These are phyloP conservation scores for Lactarius tabidus DNA, from an alignment of 768 basidiomycete genomes.

Conservation along the genomic window DNA sequence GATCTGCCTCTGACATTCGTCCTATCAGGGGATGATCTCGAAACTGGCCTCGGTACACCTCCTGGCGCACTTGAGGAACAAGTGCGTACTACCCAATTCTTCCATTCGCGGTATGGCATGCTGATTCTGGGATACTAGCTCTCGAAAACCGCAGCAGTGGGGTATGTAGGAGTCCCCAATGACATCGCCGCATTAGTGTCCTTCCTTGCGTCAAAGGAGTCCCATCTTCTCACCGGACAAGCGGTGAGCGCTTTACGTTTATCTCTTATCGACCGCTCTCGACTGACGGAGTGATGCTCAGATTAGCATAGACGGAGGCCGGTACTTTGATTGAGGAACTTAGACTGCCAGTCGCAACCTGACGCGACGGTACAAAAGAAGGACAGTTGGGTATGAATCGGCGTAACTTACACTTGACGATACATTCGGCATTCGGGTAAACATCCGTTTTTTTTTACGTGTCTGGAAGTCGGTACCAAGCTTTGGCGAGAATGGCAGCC, in stretches of 20 bases:
- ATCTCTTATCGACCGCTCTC: background rate
- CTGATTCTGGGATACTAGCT: slow-evolving; percentile 8
- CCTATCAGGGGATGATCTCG: slow-evolving; percentile 18
- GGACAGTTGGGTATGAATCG: background rate
- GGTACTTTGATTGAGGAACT: slow-evolving; percentile 15
- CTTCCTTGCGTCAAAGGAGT: slow-evolving; percentile 34
- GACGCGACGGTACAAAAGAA: background rate
- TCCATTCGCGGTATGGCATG: background rate
- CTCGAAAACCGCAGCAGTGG: slow-evolving; percentile 23
- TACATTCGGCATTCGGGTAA: background rate
- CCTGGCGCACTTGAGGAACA: slow-evolving; percentile 19
- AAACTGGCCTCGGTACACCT: slow-evolving; percentile 2
- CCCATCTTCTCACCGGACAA: slow-evolving; percentile 32
- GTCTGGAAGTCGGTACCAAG: background rate
- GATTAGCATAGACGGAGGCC: slow-evolving; percentile 23
- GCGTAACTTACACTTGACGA: background rate
- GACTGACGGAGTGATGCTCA: slow-evolving; percentile 5
- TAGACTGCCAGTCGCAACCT: background rate
- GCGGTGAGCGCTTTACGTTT: slow-evolving; percentile 13
- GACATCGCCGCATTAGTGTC: slow-evolving; percentile 34
- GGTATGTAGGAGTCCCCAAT: slow-evolving; percentile 25
- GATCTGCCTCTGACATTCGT: background rate
- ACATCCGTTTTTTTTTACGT: background rate
- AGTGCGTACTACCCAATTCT: background rate
- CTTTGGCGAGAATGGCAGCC: too few relatives aligned